Base-by-base conservation (phyloP, 306 rosid species). In the Cucurbita ficifolia region DNA sequence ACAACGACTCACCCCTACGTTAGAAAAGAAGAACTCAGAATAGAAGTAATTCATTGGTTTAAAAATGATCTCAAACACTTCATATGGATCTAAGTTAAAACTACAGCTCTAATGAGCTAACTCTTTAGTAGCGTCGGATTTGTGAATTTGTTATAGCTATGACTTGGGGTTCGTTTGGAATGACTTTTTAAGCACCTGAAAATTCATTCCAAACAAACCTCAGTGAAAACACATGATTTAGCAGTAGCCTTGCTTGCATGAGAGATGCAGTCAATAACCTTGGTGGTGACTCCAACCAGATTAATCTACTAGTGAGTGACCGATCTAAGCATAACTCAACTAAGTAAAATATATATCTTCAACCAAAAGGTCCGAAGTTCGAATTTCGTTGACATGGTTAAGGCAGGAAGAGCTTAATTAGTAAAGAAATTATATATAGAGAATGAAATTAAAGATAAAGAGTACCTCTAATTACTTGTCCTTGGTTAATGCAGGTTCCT, bases 261-360 rank as follows among this genome's bases (percentile, higher is more conserved):
- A 82, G 96, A 45, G 98, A 93, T 74, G 97, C 96, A 0, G 87
- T 93, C 96, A 90, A 93, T 83, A 87, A 52, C 17, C 92, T 88
- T 9, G 96, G 96, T 9, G 87, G 96, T 7, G 90, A 90, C 82
- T 90, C 98, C 35, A 87, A 87, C 84, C 86, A 90, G 86, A 87
- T 90, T 64, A 90, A 87, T 51, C 96, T 92, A 33, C 81, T 84
- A 96, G 97, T 93, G 75, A 82, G 88, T 40, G 36, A 36, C 54
- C 2, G 22, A 56, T 13, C 12, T 22, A 13, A 18, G 8, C 21
- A 8, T 18, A n/a, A 52, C 57, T 7, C 21, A 52, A n/a, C 1
- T 46, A 1, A 10, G 1, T 40, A 45, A 45, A 4, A 10, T 4
- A 8, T 45, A 10, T 5, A 43, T 4, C 19, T 0, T 16, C 54